A percentile compares a stretch with the other conserved stretches of the same genome.
Conservation (phyloP, 768 basidiomycete species). For the Cyclocybe cylindracea region DNA sequence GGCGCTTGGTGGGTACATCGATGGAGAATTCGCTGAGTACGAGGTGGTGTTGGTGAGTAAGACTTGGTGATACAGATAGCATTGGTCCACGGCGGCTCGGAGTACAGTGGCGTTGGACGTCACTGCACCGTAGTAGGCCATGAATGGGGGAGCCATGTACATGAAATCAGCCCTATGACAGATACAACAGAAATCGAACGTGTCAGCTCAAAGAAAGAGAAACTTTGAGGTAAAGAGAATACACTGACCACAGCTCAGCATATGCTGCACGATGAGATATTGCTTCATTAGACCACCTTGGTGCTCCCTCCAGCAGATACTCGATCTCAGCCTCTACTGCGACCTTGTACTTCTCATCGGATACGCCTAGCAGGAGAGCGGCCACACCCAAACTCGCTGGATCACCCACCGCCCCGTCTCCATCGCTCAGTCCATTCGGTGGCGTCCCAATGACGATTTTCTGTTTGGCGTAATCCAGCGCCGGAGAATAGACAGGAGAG, state of each 20-base stretch:
- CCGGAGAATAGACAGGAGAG: slow-evolving; percentile 17
- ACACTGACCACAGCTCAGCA: slow-evolving; percentile 44
- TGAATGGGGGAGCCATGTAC: slow-evolving; percentile 53
- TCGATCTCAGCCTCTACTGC: slow-evolving; percentile 34
- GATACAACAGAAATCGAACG: not conserved
- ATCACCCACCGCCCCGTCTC: slow-evolving; percentile 45
- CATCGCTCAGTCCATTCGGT: slow-evolving; percentile 33
- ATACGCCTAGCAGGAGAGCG: slow-evolving; percentile 43
- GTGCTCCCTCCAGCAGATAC: slow-evolving; percentile 34
- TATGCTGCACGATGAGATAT: slow-evolving; percentile 43
- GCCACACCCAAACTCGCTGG: slow-evolving; percentile 50
- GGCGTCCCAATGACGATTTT: slow-evolving; percentile 37
- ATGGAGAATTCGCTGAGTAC: slow-evolving; percentile 1
- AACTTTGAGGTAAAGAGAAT: not conserved
- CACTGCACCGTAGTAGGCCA: slow-evolving; percentile 48
- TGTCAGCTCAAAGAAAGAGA: not conserved
- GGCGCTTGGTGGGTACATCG: slow-evolving; percentile 5
- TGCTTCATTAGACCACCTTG: slow-evolving; percentile 43
- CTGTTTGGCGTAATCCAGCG: slow-evolving; percentile 38
- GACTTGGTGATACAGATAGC: slow-evolving; percentile 36
- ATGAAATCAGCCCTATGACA: slow-evolving; percentile 47
- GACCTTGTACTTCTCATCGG: slow-evolving; percentile 26
- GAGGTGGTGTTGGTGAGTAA: slow-evolving; percentile 29
- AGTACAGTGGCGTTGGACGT: slow-evolving; percentile 35
- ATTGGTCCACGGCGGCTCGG: slow-evolving; percentile 37